Conservation (phyloP, 371 early-diverging fungal genomes). For the Mortierella sp. region DNA sequence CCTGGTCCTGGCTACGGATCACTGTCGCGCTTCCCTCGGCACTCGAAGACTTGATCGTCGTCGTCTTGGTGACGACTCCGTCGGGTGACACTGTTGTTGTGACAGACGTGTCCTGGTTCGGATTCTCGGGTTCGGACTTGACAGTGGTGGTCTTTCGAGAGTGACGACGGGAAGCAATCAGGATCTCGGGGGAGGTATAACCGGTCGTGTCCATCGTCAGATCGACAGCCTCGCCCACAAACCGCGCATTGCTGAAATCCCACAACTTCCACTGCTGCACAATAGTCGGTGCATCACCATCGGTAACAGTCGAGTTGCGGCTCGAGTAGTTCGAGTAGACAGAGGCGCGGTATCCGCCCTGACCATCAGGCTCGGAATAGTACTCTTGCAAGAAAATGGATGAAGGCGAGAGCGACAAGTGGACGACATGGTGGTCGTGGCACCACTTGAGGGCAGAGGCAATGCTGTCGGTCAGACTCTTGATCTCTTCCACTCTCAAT, state of each 20-base stretch:
- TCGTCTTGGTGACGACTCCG: constrained; percentile 34
- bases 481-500: constrained; percentile 21
- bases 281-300: constrained; percentile 24
- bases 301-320: not conserved
- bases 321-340: constrained; percentile 25
- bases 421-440: constrained; percentile 52
- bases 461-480: constrained; percentile 36
- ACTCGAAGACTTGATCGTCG: constrained; percentile 19
- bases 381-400: constrained; percentile 42
- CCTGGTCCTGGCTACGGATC: constrained; percentile 7
- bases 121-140: constrained; percentile 7
- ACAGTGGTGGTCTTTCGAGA: constrained; percentile 3
- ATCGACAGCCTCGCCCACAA: constrained; percentile 45
- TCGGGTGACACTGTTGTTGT: constrained; percentile 9
- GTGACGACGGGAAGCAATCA: constrained; percentile 23
- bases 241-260: constrained; percentile 50
- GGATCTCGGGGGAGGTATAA: constrained; percentile 45
- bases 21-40: constrained; percentile 3
- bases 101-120: constrained; percentile 12
- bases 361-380: constrained; percentile 41
- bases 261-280: constrained; percentile 47
- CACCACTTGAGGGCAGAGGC: constrained; percentile 50
- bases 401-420: constrained; percentile 30
- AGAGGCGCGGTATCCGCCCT: constrained; percentile 36
- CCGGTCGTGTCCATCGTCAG: constrained; percentile 24